Base-by-base conservation (phyloP, 768 basidiomycete genomes). In the Termitomyces sp. region DNA sequence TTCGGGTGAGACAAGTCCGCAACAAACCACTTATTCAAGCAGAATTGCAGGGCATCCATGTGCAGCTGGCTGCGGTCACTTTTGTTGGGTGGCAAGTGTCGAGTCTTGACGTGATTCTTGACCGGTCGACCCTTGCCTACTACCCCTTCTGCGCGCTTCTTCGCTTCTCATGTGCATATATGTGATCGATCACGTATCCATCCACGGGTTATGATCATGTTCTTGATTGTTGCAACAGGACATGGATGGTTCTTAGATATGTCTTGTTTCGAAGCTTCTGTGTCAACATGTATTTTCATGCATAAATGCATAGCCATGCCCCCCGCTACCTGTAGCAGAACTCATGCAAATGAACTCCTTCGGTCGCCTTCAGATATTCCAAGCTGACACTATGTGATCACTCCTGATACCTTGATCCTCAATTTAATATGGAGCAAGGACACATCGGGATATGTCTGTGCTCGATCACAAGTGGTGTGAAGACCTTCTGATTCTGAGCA, bases 11-110 rank as follows among this genome's bases (percentile, higher is more conserved):
- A 67, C 61, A 16, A 68, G 61, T 35, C 65, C 69, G 9, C 58
- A 64, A 32, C 63, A 59, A 40, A 48, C 54, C 30, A 35, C 44
- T 49, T 43, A 44, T 30, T 35, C 59, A 40, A 57, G 63, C 18
- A 71, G 64, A 52, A 66, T 82, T 38, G 68, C 74, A 13, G 89
- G 86, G 3, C 86, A 88, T 68, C 79, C 77, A 0, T 93, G 91
- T 71, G 88, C 89, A 14, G 82, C 89, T 46, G 91, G 91, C 4
- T 93, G 91, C 71, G 91, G 91, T 0, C 91, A 93, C 72, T 81
- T 80, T 63, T 93, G 91, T 64, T 92, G 89, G 89, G 82, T 81
- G 16, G 75, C 77, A 5, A 74, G 69, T 58, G 68, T 66, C 16
- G 64, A 61, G 50, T 43, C 59, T 49, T 60, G 59, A 60, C 54